phyloP scores from a whole-genome alignment of 257 asterid genomes.

The Solanum bukasovii region DNA sequence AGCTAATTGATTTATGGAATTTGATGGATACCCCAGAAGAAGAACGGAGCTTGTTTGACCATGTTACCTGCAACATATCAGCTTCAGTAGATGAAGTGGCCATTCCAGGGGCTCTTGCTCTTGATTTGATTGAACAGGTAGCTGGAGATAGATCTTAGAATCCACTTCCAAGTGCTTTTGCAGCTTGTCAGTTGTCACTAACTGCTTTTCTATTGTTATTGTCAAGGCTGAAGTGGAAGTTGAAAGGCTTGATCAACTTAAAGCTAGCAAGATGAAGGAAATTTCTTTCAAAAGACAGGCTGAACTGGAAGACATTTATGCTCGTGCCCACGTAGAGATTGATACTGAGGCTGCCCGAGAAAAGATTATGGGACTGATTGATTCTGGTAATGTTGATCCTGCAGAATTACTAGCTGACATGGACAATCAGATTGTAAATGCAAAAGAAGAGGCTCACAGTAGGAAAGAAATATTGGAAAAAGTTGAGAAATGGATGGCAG shows the following conservation, averaged over 20 bases:
- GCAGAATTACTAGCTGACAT: conserved; percentile 75
- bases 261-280: conserved; percentile 96
- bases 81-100: conserved; percentile 82
- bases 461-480: conserved; percentile 94
- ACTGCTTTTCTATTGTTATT: not conserved
- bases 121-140: conserved; percentile 84
- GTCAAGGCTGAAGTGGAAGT: conserved; percentile 90
- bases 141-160: not conserved
- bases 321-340: conserved; percentile 79
- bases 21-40: conserved; percentile 91
- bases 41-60: conserved; percentile 58
- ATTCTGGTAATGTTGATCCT: conserved; percentile 85
- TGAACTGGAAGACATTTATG: conserved; percentile 87
- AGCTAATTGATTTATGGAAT: conserved; percentile 94
- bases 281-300: conserved; percentile 87
- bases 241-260: conserved; percentile 90
- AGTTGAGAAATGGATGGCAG: conserved; percentile 96
- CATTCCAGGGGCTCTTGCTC: conserved; percentile 82
- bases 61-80: conserved; percentile 77
- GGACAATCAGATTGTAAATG: conserved; percentile 80
- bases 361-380: conserved; percentile 66
- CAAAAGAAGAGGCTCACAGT: conserved; percentile 85
- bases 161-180: not conserved
- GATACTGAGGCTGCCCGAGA: conserved; percentile 76
- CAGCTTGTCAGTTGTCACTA: not conserved